Percentiles rank a stretch among this genome's conserved stretches.
Conservation (phyloP, 352 stramenopile species). For the Phytopythium aichiense region DNA sequence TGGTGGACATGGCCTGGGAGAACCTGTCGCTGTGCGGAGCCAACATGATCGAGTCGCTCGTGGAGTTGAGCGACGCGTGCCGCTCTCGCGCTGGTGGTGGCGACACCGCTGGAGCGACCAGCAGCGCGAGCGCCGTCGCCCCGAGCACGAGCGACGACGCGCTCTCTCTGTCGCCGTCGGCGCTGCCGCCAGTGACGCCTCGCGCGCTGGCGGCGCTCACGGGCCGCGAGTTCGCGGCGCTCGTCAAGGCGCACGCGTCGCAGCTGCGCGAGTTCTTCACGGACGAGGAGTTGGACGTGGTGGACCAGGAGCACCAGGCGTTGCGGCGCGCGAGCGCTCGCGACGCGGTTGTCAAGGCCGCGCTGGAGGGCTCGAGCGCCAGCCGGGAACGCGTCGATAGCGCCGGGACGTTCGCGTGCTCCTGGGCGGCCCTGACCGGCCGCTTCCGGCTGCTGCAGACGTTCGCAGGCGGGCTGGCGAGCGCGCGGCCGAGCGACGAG, state of each 20-base stretch:
- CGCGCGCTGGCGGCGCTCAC: constrained; percentile 45
- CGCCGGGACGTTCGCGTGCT: constrained; percentile 31
- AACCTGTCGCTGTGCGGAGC: constrained; percentile 31
- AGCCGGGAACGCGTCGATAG: constrained; percentile 3
- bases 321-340: constrained; percentile 17
- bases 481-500: constrained; percentile 20
- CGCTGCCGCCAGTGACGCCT: constrained; percentile 40
- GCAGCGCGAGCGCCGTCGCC: constrained; percentile 4
- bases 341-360: constrained; percentile 19
- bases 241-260: constrained; percentile 29
- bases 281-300: constrained; percentile 24
- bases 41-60: constrained; percentile 37
- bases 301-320: constrained; percentile 30
- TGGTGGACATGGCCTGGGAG: constrained; percentile 28
- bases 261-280: constrained; percentile 24
- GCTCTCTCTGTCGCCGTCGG: neutral
- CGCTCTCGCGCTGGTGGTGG: neutral
- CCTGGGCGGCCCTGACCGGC: constrained; percentile 29
- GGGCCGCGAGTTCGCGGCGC: constrained; percentile 38
- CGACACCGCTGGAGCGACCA: neutral
- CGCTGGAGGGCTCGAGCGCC: constrained; percentile 1
- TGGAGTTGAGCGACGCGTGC: constrained; percentile 18
- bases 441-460: constrained; percentile 48
- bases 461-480: constrained; percentile 58
- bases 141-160: neutral